phyloP scores from a whole-genome alignment of 2,329 filamentous ascomycete species.

The Talaromyces funiculosus region DNA sequence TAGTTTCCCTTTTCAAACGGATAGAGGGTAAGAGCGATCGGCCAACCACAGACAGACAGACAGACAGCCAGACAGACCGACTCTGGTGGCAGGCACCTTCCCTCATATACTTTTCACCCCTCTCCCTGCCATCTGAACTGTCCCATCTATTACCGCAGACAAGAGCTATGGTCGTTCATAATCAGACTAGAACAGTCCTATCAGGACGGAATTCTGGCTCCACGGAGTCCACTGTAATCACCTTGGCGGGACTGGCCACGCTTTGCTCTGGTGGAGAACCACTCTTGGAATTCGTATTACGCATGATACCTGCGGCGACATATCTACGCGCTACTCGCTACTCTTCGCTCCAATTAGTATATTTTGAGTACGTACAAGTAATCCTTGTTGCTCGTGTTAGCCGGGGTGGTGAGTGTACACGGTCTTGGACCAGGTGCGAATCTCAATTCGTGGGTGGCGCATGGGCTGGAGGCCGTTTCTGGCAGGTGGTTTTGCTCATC shows the following conservation, averaged over 20 bases:
- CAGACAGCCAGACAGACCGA: not conserved
- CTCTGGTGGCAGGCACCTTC: not conserved
- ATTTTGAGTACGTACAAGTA: not conserved
- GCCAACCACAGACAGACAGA: not conserved
- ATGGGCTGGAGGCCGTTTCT: not conserved
- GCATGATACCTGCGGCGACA: not conserved
- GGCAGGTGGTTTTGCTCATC: not conserved
- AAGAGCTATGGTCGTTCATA: too few relatives aligned
- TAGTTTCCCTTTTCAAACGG: not conserved
- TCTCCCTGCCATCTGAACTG: not conserved
- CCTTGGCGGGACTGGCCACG: not conserved
- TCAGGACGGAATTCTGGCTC: not conserved
- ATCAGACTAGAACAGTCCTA: not conserved
- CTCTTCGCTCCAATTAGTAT: not conserved
- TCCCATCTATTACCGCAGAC: not conserved
- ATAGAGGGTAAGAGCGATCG: constrained; percentile 9
- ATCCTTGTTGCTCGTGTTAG: not conserved
- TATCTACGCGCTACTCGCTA: not conserved
- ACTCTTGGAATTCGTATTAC: not conserved
- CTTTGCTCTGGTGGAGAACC: constrained; percentile 3
- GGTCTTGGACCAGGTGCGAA: not conserved
- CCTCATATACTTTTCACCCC: not conserved
- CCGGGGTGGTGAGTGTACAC: not conserved
- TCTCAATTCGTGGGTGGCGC: not conserved
- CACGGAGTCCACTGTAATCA: not conserved